Evolutionary conservation across 495 filamentous ascomycete genomes (phyloP).

Genomic region (Hypomontagnella submonticulosa): DNA sequence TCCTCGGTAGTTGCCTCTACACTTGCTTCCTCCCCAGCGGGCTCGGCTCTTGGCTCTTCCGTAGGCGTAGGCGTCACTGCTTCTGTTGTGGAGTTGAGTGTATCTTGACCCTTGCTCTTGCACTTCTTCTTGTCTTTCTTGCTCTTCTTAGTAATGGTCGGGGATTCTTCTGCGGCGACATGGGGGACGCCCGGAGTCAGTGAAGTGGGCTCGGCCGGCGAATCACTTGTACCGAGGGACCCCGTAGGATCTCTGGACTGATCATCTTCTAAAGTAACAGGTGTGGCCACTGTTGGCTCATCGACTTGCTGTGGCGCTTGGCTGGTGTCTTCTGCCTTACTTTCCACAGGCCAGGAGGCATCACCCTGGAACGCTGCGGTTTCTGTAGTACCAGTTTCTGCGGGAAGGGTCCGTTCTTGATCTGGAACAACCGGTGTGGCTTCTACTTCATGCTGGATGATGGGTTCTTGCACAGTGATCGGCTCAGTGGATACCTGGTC

Average conservation of each 20-base stretch:
- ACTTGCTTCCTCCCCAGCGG: too few species aligned
- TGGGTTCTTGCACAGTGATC: constrained; percentile 4
- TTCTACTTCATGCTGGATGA: constrained; percentile 7
- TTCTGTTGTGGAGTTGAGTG: constrained; percentile 18
- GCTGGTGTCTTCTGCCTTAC: constrained; percentile 5
- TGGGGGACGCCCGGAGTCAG: constrained; percentile 2
- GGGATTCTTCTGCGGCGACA: constrained; percentile 15
- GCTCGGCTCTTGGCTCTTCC: constrained; percentile 6
- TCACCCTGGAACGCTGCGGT: constrained; percentile 1
- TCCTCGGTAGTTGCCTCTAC: neutral
- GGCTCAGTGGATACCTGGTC: constrained; percentile 13
- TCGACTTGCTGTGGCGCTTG: constrained; percentile 10
- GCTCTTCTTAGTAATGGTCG: constrained; percentile 33
- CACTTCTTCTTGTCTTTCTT: constrained; percentile 51
- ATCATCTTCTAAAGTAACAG: constrained; percentile 14
- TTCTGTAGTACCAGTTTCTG: constrained; percentile 7
- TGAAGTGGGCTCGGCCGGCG: constrained; percentile 19
- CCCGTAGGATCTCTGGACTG: constrained; percentile 9
- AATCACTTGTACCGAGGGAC: constrained; percentile 2
- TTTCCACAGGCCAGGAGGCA: constrained; percentile 1
- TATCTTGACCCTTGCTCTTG: constrained; percentile 41
- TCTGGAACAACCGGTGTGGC: neutral
- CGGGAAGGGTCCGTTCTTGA: constrained; percentile 8
- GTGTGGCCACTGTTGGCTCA: constrained; percentile 12
- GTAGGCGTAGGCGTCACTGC: constrained; percentile 6